A percentile compares a stretch with the other conserved stretches of the same genome.
These are phyloP conservation scores for Leccinellum rugosiceps DNA, from an alignment of 768 basidiomycete species.

Conservation along the genomic window DNA sequence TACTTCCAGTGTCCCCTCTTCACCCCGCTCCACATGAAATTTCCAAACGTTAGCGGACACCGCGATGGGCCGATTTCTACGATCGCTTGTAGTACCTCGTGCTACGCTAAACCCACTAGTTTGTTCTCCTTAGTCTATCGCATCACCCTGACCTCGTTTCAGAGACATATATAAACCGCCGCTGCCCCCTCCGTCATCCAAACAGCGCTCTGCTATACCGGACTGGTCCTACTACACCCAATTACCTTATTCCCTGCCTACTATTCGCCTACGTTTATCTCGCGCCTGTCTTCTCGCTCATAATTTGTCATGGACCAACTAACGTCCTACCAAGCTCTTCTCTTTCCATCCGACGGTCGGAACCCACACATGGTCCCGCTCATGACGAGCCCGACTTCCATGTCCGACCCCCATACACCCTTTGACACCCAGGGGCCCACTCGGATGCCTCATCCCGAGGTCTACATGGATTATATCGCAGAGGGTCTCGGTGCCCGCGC, in stretches of 20 bases:
- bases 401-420: slow-evolving; percentile 42
- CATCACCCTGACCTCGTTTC: slow-evolving; percentile 42
- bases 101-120: slow-evolving; percentile 28
- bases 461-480: slow-evolving; percentile 84
- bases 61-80: slow-evolving; percentile 14
- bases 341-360: slow-evolving; percentile 77
- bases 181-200: slow-evolving; percentile 13
- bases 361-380: slow-evolving; percentile 69
- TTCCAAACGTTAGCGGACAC: background rate
- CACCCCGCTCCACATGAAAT: slow-evolving; percentile 15
- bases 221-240: background rate
- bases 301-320: slow-evolving; percentile 57
- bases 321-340: slow-evolving; percentile 62
- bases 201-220: slow-evolving; percentile 17
- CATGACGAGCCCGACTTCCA: slow-evolving; percentile 61
- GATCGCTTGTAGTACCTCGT: slow-evolving; percentile 35
- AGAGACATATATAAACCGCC: slow-evolving; percentile 28
- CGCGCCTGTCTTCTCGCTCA: slow-evolving; percentile 9
- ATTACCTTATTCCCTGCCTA: slow-evolving; percentile 20
- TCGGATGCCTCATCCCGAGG: slow-evolving; percentile 79
- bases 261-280: slow-evolving; percentile 12
- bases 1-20: background rate
- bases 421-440: slow-evolving; percentile 42
- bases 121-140: slow-evolving; percentile 22
- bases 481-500: slow-evolving; percentile 64